Evolutionary conservation across 345 rosid species (phyloP).

Genomic region (Dipteronia dyeriana): DNA sequence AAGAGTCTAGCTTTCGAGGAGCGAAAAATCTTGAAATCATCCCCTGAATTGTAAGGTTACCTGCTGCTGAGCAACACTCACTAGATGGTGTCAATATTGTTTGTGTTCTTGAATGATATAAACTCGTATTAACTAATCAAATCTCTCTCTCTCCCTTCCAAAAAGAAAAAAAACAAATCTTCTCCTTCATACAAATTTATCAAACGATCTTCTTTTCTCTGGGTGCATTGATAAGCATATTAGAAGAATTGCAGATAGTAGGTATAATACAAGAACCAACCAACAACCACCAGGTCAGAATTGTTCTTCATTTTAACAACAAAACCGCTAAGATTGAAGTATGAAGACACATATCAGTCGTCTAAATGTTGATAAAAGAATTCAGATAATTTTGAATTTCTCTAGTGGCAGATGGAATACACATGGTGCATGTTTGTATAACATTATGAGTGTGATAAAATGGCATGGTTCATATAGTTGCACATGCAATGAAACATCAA

Average conservation of each 20-base stretch:
- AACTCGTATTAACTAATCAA: neutral
- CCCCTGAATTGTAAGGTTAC: neutral
- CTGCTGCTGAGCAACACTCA: too few species aligned
- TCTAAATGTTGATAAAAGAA: neutral
- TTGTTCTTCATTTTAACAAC: neutral
- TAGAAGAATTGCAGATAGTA: too few species aligned
- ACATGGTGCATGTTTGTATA: too few species aligned
- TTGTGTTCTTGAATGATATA: neutral
- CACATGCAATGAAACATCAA: too few species aligned
- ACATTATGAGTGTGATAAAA: too few species aligned
- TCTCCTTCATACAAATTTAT: too few species aligned
- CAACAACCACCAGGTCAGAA: neutral
- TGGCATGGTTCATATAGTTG: neutral
- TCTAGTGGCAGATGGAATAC: neutral
- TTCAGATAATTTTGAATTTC: neutral
- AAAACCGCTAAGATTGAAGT: neutral
- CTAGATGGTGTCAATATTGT: too few species aligned
- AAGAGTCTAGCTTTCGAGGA: conserved; percentile 30
- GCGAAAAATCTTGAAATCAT: conserved; percentile 25
- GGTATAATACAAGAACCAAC: neutral
- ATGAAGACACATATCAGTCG: neutral
- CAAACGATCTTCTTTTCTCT: neutral
- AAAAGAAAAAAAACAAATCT: too few species aligned
- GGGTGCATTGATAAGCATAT: too few species aligned
- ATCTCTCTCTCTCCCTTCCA: neutral